Conservation (phyloP, 139 green algal genomes). For the Trebouxia sp. region DNA sequence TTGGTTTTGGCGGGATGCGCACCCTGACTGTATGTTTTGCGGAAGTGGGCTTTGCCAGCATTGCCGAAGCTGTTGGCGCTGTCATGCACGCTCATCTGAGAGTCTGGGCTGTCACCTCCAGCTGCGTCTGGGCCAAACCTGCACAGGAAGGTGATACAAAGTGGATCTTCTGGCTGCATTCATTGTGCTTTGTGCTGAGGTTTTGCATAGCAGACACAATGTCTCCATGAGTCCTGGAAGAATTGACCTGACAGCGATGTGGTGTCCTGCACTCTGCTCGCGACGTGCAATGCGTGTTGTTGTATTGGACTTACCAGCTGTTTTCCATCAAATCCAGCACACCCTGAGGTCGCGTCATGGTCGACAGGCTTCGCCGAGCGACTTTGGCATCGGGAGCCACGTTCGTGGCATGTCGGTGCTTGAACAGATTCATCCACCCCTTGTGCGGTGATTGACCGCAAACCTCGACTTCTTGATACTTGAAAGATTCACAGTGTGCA, state of each 20-base stretch:
- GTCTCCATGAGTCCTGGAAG: no score
- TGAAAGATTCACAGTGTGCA: neutral
- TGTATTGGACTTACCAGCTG: no score
- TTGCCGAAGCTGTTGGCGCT: conserved; percentile 11
- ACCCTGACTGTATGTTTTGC: conserved; percentile 3
- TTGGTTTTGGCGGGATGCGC: neutral
- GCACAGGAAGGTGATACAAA: neutral
- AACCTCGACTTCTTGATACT: neutral
- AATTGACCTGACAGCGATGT: no score
- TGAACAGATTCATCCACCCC: conserved; percentile 16
- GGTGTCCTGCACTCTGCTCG: no score
- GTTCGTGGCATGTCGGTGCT: neutral
- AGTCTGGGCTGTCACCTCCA: neutral
- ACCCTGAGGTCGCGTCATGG: neutral
- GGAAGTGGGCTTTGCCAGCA: neutral
- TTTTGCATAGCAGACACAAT: no score
- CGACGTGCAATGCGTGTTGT: no score
- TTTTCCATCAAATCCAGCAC: conserved; percentile 21
- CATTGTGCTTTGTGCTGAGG: no score
- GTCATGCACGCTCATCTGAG: conserved; percentile 19
- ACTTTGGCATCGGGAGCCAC: neutral
- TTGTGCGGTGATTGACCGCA: neutral
- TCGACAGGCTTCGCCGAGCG: neutral
- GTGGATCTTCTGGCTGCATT: no score
- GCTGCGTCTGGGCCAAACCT: conserved; percentile 26